Conservation (phyloP, 306 rosid genomes). For the Potentilla sterilis region DNA sequence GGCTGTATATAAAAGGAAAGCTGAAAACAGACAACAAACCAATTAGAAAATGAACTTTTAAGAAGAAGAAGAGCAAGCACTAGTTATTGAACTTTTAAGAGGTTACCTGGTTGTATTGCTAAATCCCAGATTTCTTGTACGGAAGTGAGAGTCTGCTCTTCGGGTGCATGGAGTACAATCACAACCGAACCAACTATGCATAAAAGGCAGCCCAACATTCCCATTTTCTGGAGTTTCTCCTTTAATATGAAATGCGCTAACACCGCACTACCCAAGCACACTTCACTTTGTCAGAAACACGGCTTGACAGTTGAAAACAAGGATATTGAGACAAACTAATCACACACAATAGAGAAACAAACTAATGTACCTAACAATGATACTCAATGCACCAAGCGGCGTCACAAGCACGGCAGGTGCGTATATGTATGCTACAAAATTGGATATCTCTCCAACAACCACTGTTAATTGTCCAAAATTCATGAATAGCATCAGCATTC, state of each 20-base stretch:
- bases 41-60: neutral
- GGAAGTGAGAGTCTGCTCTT: conserved; percentile 53
- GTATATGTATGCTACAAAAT: conserved; percentile 75
- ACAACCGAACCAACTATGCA: conserved; percentile 73
- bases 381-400: conserved; percentile 92
- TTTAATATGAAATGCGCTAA: conserved; percentile 79
- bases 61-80: conserved; percentile 9
- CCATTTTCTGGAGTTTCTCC: conserved; percentile 83
- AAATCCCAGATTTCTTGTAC: conserved; percentile 74
- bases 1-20: conserved; percentile 75
- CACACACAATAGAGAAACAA: neutral
- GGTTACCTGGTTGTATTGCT: conserved; percentile 78
- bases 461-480: conserved; percentile 39
- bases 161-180: conserved; percentile 81
- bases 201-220: conserved; percentile 81
- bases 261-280: conserved; percentile 53
- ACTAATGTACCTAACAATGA: conserved; percentile 67
- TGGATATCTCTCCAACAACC: conserved; percentile 87
- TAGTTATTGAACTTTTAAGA: conserved; percentile 6
- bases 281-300: conserved; percentile 6
- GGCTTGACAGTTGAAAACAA: neutral
- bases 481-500: conserved; percentile 5
- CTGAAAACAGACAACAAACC: conserved; percentile 42
- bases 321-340: neutral
- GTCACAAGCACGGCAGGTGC: conserved; percentile 91